Percentiles rank a stretch among this genome's conserved stretches.
Evolutionary conservation across 2,329 filamentous ascomycete species (phyloP).

Genomic region (Penicillium sp.): DNA sequence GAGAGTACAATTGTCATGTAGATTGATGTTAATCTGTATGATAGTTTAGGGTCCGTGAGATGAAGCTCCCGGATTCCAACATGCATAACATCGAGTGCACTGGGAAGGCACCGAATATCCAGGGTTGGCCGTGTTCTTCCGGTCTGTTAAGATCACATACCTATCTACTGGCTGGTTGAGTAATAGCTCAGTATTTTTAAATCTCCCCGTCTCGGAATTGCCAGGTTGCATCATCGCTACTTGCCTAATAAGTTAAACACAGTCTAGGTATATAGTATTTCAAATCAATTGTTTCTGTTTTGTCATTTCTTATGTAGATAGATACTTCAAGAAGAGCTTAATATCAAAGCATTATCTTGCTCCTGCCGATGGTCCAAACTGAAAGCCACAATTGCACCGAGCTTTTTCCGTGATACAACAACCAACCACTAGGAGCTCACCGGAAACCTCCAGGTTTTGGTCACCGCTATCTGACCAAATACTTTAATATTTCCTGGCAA

Average conservation of each 20-base stretch:
- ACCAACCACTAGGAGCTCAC: slow-evolving; percentile 12
- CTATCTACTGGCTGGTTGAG: background rate
- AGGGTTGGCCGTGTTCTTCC: background rate
- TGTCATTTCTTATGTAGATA: background rate
- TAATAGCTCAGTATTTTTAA: background rate
- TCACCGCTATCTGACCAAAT: background rate
- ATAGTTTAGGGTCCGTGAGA: too few relatives aligned
- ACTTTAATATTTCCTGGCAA: background rate
- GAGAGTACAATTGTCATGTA: too few relatives aligned
- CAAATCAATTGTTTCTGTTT: background rate
- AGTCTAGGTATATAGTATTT: background rate
- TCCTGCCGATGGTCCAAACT: background rate
- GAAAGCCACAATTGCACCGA: slow-evolving; percentile 2
- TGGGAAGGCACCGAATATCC: background rate
- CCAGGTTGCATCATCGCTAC: too few relatives aligned
- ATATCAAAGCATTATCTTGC: background rate
- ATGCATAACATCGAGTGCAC: too few relatives aligned
- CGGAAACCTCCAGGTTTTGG: slow-evolving; percentile 2
- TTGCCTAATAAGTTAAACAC: too few relatives aligned
- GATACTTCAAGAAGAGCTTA: background rate
- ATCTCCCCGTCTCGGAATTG: background rate
- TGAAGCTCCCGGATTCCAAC: too few relatives aligned
- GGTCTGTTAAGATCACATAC: background rate
- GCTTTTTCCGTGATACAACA: slow-evolving; percentile 12
- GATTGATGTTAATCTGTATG: too few relatives aligned